Evolutionary conservation across 306 rosid species (phyloP).

Genomic region (Acmispon strigosus): DNA sequence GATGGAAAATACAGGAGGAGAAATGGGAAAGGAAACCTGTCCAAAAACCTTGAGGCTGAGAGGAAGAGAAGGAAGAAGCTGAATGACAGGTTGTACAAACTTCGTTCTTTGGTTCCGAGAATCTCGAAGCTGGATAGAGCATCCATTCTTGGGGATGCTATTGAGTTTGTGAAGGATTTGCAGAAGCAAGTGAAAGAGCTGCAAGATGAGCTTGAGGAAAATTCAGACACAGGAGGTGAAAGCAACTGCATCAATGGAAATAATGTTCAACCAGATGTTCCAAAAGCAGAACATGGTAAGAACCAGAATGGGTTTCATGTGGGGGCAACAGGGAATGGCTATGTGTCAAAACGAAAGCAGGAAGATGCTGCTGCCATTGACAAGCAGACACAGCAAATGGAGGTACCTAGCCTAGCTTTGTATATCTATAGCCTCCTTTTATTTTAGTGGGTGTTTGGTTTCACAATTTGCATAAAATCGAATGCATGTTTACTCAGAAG

Average conservation of each 20-base stretch:
- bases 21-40: slow-evolving; percentile 65
- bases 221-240: slow-evolving; percentile 50
- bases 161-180: slow-evolving; percentile 73
- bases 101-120: slow-evolving; percentile 83
- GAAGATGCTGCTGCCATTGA: slow-evolving; percentile 39
- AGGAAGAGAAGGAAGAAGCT: slow-evolving; percentile 94
- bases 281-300: slow-evolving; percentile 33
- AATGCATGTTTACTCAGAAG: too few species aligned
- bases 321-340: slow-evolving; percentile 37
- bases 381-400: slow-evolving; percentile 71
- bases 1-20: slow-evolving; percentile 58
- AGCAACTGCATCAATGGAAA: slow-evolving; percentile 17
- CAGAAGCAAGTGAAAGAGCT: slow-evolving; percentile 74
- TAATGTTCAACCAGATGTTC: slow-evolving; percentile 20
- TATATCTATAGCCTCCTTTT: too few species aligned
- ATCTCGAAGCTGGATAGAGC: slow-evolving; percentile 93
- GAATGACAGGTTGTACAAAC: slow-evolving; percentile 72
- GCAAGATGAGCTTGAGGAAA: slow-evolving; percentile 77
- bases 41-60: slow-evolving; percentile 83
- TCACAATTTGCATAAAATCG: too few species aligned
- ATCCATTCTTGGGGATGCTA: slow-evolving; percentile 85
- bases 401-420: slow-evolving; percentile 38
- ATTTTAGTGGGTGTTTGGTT: too few species aligned
- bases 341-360: slow-evolving; percentile 35
- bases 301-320: slow-evolving; percentile 32